phyloP scores from a whole-genome alignment of 2,329 filamentous ascomycete genomes.

The Fusarium floridanum region DNA sequence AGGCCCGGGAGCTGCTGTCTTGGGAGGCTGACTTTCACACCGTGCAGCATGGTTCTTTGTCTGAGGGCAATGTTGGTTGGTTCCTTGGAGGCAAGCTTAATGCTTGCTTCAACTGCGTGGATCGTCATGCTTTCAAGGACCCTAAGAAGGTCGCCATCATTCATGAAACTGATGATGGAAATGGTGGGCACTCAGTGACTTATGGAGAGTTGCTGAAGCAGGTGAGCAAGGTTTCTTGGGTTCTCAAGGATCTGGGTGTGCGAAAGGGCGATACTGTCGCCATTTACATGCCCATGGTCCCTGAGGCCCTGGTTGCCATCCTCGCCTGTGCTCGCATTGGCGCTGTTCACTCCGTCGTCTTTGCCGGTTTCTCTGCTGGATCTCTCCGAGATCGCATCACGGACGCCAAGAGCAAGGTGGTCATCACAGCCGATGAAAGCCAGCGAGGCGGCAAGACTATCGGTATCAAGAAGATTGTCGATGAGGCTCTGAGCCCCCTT shows the following conservation, averaged over 20 bases:
- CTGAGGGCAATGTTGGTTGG: slow-evolving; percentile 87
- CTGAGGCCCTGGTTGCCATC: slow-evolving; percentile 83
- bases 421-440: slow-evolving; percentile 94
- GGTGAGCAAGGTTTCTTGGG: slow-evolving; percentile 85
- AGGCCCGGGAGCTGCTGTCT: slow-evolving; percentile 85
- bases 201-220: slow-evolving; percentile 91
- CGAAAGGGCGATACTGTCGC: slow-evolving; percentile 95
- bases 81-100: slow-evolving; percentile 92
- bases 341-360: slow-evolving; percentile 93
- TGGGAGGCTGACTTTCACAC: slow-evolving; percentile 93
- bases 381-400: slow-evolving; percentile 91
- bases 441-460: slow-evolving; percentile 94
- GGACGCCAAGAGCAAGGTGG: slow-evolving; percentile 86
- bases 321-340: slow-evolving; percentile 89
- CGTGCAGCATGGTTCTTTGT: slow-evolving; percentile 79
- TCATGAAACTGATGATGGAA: slow-evolving; percentile 93
- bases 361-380: slow-evolving; percentile 93
- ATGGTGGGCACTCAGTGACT: slow-evolving; percentile 85
- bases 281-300: slow-evolving; percentile 97
- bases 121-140: slow-evolving; percentile 90
- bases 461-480: slow-evolving; percentile 95
- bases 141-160: slow-evolving; percentile 92
- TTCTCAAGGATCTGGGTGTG: slow-evolving; percentile 91
- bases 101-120: slow-evolving; percentile 94
- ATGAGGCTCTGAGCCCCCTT: slow-evolving; percentile 85